These are phyloP conservation scores for Ceratocystis cacaofunesta DNA, from an alignment of 2,329 filamentous ascomycete genomes.

Conservation along the genomic window DNA sequence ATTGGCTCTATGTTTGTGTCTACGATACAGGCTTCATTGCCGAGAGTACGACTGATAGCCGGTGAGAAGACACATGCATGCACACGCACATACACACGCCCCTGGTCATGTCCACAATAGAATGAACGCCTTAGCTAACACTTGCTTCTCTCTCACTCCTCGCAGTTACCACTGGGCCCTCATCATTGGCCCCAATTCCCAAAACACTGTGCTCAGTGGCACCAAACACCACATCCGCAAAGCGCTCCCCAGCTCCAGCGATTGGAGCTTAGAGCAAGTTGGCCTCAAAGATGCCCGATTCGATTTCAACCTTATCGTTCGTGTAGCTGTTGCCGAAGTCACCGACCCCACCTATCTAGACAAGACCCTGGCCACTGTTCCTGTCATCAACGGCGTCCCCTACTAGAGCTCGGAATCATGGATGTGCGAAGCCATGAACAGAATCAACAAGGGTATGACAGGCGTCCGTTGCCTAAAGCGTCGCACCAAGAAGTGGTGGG, in stretches of 20 bases:
- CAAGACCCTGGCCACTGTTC: conserved; percentile 5
- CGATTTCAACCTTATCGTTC: conserved; percentile 11
- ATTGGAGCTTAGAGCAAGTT: conserved; percentile 2
- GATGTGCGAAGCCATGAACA: conserved; percentile 11
- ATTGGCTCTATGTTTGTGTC: conserved; percentile 12
- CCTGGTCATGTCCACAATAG: neutral
- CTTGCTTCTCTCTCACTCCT: neutral
- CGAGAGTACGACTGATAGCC: neutral
- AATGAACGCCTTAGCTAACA: neutral
- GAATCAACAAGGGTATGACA: conserved; percentile 5
- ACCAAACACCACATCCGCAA: conserved; percentile 11
- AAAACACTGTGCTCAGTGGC: neutral
- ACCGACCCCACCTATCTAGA: conserved; percentile 6
- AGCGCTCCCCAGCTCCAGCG: neutral
- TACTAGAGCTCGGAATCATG: conserved; percentile 10
- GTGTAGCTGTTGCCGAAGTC: conserved; percentile 13
- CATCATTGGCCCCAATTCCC: conserved; percentile 6
- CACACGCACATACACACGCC: neutral
- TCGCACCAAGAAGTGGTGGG: conserved; percentile 11
- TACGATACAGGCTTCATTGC: conserved; percentile 9
- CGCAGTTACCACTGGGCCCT: conserved; percentile 11
- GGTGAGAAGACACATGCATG: neutral
- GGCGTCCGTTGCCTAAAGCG: conserved; percentile 10
- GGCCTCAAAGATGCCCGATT: conserved; percentile 6
- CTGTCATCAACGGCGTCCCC: neutral